Base-by-base conservation (phyloP, 129 eudicot species). In the Chrysanthemum makinoi region DNA sequence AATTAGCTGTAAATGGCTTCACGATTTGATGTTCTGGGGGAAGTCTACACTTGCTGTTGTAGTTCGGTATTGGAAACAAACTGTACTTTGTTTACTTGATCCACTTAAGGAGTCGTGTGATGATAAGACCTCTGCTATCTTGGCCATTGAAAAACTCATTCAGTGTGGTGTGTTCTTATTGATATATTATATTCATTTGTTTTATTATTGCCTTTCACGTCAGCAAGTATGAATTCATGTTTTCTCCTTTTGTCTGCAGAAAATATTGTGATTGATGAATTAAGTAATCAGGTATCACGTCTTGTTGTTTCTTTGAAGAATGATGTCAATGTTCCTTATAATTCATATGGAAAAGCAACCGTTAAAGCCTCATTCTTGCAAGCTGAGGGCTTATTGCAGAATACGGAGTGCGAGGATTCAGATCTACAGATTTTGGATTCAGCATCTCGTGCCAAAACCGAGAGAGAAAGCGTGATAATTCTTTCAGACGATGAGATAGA, bases 401-500 rank as follows among this genome's bases (percentile, higher is more conserved):
- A 54, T 62, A 70, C 49, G 20, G 65, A 75, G 65, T 26, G 53
- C 52, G 82, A 82, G 44, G 82, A 73, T 70, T 78, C 77, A 46
- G 70, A 74, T 66, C 30, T 73, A 66, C 74, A 35, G 69, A 77
- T 70, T 74, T 62, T 62, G 66, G 80, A 68, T 69, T 77, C 84
- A 14, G 81, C 70, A 68, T 51, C 65, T 74, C 54, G 72, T 47
- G 63, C 64, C 28, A 76, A 68, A 47, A 18, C 10, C 48, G 82
- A 77, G 67, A 73, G 52, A 73, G 86, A 76, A 44, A 64, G 58
- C 46, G 71, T 83, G 66, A 74, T 90, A 72, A 50, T 95, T 79
- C 84, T 87, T 76, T 86, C 96, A 19, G 98, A 89, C 67, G 99
- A 90, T 72, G 97, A 94, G 85, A 69, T 48, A n/a, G 95, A 85